These are phyloP conservation scores for Thermomucor indicae-seudaticae DNA, from an alignment of 371 early-diverging fungal genomes.

Conservation along the genomic window DNA sequence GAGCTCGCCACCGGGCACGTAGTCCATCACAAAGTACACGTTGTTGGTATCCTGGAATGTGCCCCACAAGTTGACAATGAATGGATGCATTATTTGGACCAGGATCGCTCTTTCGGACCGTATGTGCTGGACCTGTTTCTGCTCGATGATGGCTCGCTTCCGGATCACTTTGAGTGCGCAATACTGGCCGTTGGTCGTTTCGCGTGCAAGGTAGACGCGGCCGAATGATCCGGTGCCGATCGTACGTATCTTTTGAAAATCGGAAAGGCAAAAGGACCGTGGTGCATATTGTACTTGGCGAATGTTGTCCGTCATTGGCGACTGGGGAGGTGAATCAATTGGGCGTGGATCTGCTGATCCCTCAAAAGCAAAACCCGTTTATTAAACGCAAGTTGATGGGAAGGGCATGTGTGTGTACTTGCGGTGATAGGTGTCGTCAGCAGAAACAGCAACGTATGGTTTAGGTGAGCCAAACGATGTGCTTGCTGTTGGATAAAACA, in stretches of 20 bases:
- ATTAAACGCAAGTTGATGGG: too few relatives aligned
- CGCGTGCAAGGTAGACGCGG: constrained; percentile 83
- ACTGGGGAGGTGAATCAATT: too few relatives aligned
- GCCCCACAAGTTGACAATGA: constrained; percentile 86
- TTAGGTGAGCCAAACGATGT: too few relatives aligned
- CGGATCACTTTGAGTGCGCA: constrained; percentile 91
- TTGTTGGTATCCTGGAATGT: constrained; percentile 88
- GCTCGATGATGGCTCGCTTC: constrained; percentile 87
- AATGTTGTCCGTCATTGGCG: too few relatives aligned
- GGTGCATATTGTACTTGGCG: too few relatives aligned
- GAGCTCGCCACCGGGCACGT: constrained; percentile 92
- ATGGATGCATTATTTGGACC: constrained; percentile 78
- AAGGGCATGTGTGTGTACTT: too few relatives aligned
- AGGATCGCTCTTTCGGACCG: constrained; percentile 84
- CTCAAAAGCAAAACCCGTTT: too few relatives aligned
- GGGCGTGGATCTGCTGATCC: too few relatives aligned
- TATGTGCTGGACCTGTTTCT: constrained; percentile 90
- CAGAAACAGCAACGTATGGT: too few relatives aligned
- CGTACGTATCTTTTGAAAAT: constrained; percentile 66
- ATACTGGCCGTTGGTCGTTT: constrained; percentile 75
- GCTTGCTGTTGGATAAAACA: too few relatives aligned
- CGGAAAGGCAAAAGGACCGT: too few relatives aligned
- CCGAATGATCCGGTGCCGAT: constrained; percentile 99
- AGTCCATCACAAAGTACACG: constrained; percentile 95
- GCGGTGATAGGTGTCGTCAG: too few relatives aligned